Conservation (phyloP, 495 filamentous ascomycete species). For the Clavariopsis aquatica region DNA sequence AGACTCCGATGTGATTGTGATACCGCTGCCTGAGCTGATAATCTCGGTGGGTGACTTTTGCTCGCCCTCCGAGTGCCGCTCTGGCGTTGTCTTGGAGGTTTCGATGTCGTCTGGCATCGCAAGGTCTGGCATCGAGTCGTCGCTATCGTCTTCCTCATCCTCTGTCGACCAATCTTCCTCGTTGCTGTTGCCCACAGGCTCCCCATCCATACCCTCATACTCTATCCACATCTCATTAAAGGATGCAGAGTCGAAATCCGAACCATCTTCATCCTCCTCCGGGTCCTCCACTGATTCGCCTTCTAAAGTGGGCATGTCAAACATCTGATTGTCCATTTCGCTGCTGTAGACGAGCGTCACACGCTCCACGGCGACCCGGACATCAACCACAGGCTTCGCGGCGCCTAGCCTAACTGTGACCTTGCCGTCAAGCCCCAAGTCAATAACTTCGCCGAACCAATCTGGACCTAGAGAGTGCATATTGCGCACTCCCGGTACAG, state of each 20-base stretch:
- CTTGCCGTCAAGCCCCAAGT: conserved; percentile 55
- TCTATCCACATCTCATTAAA: conserved; percentile 36
- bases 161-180: conserved; percentile 46
- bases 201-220: conserved; percentile 40
- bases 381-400: conserved; percentile 50
- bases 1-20: neutral
- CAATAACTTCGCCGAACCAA: conserved; percentile 57
- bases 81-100: conserved; percentile 36
- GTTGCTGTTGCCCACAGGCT: conserved; percentile 32
- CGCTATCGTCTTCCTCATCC: conserved; percentile 39
- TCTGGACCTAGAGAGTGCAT: neutral
- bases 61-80: conserved; percentile 42
- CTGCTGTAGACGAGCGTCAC: conserved; percentile 44
- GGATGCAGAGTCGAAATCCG: conserved; percentile 29
- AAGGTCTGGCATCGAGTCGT: conserved; percentile 41
- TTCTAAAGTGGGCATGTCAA: conserved; percentile 44
- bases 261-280: conserved; percentile 44
- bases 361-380: conserved; percentile 52
- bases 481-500: neutral
- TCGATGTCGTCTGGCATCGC: conserved; percentile 10
- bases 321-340: conserved; percentile 33
- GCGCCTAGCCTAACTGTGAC: conserved; percentile 58
- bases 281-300: conserved; percentile 37
- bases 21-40: neutral
- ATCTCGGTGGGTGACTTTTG: conserved; percentile 14